These are phyloP conservation scores for Microthyrium microscopicum DNA, from an alignment of 2,329 filamentous ascomycete genomes.

Conservation along the genomic window DNA sequence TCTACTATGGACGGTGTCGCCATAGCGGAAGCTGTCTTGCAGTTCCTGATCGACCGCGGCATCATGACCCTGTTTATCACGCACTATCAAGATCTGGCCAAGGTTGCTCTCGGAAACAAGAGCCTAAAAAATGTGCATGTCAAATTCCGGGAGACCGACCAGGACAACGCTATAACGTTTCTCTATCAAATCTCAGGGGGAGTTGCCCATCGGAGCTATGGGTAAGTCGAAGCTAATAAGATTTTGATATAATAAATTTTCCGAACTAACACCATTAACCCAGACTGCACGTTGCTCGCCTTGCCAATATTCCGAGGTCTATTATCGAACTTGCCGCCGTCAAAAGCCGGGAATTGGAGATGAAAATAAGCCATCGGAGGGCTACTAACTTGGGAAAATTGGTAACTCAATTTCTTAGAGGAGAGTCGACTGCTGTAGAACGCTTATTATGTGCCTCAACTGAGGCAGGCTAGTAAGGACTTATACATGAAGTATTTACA, in stretches of 20 bases:
- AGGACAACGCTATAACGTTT: slow-evolving; percentile 74
- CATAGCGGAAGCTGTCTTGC: slow-evolving; percentile 81
- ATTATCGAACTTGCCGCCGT: slow-evolving; percentile 64
- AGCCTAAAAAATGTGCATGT: slow-evolving; percentile 84
- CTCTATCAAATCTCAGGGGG: slow-evolving; percentile 84
- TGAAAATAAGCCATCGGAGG: too few species aligned
- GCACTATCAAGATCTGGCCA: slow-evolving; percentile 80
- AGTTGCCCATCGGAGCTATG: slow-evolving; percentile 85
- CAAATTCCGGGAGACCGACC: slow-evolving; percentile 57
- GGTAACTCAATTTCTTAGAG: too few species aligned
- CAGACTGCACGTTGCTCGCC: slow-evolving; percentile 63
- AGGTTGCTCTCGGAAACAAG: slow-evolving; percentile 46
- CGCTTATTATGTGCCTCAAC: too few species aligned
- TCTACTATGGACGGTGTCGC: slow-evolving; percentile 92
- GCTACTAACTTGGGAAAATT: too few species aligned
- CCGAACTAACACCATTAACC: slow-evolving; percentile 3
- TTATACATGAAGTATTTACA: too few species aligned
- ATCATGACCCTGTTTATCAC: slow-evolving; percentile 92
- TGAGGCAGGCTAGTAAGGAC: too few species aligned
- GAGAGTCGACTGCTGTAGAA: too few species aligned
- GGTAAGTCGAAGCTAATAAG: slow-evolving; percentile 20
- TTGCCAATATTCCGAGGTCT: slow-evolving; percentile 63
- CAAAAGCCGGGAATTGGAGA: slow-evolving; percentile 71
- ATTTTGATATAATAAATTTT: neutral
- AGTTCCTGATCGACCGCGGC: slow-evolving; percentile 60